phyloP scores from a whole-genome alignment of 306 rosid species.

The Albizia julibrissin region DNA sequence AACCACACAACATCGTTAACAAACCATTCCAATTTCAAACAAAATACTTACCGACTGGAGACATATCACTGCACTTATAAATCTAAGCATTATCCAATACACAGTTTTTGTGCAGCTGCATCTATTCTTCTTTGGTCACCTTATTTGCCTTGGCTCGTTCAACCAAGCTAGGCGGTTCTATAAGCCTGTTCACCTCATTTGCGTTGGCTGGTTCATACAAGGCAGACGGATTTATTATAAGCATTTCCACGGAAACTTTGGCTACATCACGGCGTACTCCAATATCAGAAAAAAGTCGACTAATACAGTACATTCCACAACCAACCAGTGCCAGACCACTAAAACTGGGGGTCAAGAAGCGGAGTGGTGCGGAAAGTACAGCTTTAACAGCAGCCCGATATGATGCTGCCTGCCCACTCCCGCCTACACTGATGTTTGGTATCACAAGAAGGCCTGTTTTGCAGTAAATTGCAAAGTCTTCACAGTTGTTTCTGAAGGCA shows the following conservation, averaged over 20 bases:
- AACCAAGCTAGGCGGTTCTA: conserved; percentile 28
- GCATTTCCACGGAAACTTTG: conserved; percentile 72
- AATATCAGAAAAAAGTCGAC: conserved; percentile 62
- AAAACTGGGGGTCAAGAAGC: conserved; percentile 58
- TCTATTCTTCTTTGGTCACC: conserved; percentile 41
- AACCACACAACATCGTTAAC: neutral
- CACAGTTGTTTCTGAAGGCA: conserved; percentile 74
- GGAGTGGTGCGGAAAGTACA: conserved; percentile 56
- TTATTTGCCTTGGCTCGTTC: conserved; percentile 36
- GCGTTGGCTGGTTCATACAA: conserved; percentile 31
- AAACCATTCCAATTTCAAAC: neutral
- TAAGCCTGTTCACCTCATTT: conserved; percentile 41
- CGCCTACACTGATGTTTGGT: conserved; percentile 60
- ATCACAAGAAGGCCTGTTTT: conserved; percentile 76
- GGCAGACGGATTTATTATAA: conserved; percentile 39
- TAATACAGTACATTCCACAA: conserved; percentile 51
- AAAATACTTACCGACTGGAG: neutral
- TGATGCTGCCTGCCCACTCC: conserved; percentile 79
- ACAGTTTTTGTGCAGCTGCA: conserved; percentile 13
- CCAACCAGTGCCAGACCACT: conserved; percentile 60
- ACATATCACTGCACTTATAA: neutral
- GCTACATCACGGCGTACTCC: conserved; percentile 68
- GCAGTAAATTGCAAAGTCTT: conserved; percentile 89
- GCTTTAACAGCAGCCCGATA: conserved; percentile 55
- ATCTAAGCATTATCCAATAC: conserved; percentile 1